Evolutionary conservation across 345 rosid genomes (phyloP).

Genomic region (Cardiospermum halicacabum): DNA sequence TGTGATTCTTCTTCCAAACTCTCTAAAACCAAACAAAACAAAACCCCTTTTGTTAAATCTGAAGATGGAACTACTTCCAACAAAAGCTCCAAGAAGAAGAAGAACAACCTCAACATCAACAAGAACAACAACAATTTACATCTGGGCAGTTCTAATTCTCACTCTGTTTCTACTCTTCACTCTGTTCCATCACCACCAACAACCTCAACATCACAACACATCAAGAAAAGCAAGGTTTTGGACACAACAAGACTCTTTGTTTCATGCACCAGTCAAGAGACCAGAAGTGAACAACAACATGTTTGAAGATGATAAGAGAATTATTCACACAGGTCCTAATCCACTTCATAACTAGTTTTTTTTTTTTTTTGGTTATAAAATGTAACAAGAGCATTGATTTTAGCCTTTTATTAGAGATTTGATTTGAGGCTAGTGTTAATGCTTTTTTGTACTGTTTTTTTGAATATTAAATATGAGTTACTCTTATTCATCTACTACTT

Average conservation of each 20-base stretch:
- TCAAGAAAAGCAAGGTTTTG: slow-evolving; percentile 41
- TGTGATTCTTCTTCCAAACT: too few relatives aligned
- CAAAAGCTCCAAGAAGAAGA: too few relatives aligned
- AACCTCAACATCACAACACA: too few relatives aligned
- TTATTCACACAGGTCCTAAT: slow-evolving; percentile 88
- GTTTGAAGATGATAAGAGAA: slow-evolving; percentile 73
- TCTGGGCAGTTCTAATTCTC: slow-evolving; percentile 45
- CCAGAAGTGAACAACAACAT: slow-evolving; percentile 31
- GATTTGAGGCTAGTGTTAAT: slow-evolving; percentile 44
- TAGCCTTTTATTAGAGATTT: slow-evolving; percentile 35
- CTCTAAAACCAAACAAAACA: too few relatives aligned
- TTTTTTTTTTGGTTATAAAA: slow-evolving; percentile 18
- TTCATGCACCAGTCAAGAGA: slow-evolving; percentile 36
- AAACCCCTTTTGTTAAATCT: too few relatives aligned
- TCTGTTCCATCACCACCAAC: slow-evolving; percentile 22
- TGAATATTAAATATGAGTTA: slow-evolving; percentile 28
- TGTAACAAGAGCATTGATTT: slow-evolving; percentile 38
- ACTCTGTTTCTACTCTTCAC: slow-evolving; percentile 33
- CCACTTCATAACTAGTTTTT: slow-evolving; percentile 74
- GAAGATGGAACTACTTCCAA: too few relatives aligned
- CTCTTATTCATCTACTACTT: slow-evolving; percentile 14
- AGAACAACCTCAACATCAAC: too few relatives aligned
- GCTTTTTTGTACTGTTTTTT: slow-evolving; percentile 41
- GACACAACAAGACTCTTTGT: slow-evolving; percentile 11
- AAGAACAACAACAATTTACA: too few relatives aligned